Evolutionary conservation across 2,329 filamentous ascomycete genomes (phyloP).

Genomic region (Fusarium nurragi): DNA sequence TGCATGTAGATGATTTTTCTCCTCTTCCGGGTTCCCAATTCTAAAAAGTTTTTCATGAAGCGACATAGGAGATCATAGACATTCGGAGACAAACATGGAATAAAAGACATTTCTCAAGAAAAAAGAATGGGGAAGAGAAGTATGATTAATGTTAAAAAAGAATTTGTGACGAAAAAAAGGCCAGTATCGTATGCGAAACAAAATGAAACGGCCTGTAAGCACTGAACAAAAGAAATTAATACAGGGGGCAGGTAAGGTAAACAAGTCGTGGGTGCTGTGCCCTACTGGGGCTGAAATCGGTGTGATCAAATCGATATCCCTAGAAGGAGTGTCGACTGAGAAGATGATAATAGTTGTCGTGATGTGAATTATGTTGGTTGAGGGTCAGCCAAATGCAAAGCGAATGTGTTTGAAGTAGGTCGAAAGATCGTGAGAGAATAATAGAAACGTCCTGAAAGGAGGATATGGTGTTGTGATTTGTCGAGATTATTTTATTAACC

Average conservation of each 20-base stretch:
- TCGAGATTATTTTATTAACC: conserved; percentile 19
- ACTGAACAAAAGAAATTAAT: conserved; percentile 33
- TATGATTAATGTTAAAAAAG: conserved; percentile 29
- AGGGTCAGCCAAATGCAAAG: conserved; percentile 14
- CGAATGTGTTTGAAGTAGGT: conserved; percentile 17
- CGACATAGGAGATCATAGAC: conserved; percentile 44
- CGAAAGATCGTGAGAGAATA: conserved; percentile 10
- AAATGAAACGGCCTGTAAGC: conserved; percentile 39
- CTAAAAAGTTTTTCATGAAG: conserved; percentile 42
- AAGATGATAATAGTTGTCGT: conserved; percentile 20
- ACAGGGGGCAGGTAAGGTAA: conserved; percentile 28
- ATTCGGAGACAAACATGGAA: conserved; percentile 23
- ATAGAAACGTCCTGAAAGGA: neutral
- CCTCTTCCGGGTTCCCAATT: conserved; percentile 42
- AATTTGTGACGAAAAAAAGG: conserved; percentile 34
- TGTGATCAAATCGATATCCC: conserved; percentile 31
- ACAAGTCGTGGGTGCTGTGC: conserved; percentile 37
- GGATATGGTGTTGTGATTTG: conserved; percentile 13
- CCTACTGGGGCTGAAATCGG: conserved; percentile 34
- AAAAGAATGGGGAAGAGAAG: conserved; percentile 28
- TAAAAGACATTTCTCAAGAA: conserved; percentile 25
- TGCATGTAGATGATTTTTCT: conserved; percentile 43
- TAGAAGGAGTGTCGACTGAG: conserved; percentile 15
- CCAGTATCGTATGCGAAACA: conserved; percentile 29
- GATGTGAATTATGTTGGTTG: conserved; percentile 1